Conservation (phyloP, 2,329 filamentous ascomycete genomes). For the Pestalotiopsis sp. region DNA sequence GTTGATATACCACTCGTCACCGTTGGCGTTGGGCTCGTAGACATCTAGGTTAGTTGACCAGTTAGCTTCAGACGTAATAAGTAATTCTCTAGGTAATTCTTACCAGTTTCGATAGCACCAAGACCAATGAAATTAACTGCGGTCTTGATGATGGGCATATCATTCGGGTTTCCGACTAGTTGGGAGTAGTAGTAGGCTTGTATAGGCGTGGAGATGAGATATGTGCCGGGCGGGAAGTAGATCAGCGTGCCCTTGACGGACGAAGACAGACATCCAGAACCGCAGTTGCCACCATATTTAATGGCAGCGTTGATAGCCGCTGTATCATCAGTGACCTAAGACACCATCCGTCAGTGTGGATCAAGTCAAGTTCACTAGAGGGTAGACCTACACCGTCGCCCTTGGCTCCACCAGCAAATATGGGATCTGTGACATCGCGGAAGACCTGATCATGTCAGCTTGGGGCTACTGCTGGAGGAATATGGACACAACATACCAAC, state of each 20-base stretch:
- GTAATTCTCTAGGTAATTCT: background rate
- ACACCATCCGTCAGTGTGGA: too few relatives aligned
- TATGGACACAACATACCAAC: background rate
- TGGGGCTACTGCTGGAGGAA: too few relatives aligned
- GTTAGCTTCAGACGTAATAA: background rate
- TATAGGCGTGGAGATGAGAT: background rate
- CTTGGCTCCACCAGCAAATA: slow-evolving; percentile 57
- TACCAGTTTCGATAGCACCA: background rate
- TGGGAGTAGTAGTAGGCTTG: background rate
- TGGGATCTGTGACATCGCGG: background rate
- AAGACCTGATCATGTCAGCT: background rate
- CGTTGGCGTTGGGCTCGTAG: background rate
- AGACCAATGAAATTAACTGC: background rate
- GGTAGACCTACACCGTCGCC: too few relatives aligned
- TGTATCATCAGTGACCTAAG: slow-evolving; percentile 71
- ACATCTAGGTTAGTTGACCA: background rate
- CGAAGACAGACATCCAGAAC: background rate
- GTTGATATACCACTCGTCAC: background rate
- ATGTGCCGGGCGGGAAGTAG: slow-evolving; percentile 5
- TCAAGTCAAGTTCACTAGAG: too few relatives aligned
- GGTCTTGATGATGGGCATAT: background rate
- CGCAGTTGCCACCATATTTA: background rate
- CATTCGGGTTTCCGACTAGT: background rate
- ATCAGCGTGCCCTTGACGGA: background rate
- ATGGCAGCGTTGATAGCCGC: slow-evolving; percentile 64